phyloP scores from a whole-genome alignment of 2,329 filamentous ascomycete species.

The Elsinoe ampelina region DNA sequence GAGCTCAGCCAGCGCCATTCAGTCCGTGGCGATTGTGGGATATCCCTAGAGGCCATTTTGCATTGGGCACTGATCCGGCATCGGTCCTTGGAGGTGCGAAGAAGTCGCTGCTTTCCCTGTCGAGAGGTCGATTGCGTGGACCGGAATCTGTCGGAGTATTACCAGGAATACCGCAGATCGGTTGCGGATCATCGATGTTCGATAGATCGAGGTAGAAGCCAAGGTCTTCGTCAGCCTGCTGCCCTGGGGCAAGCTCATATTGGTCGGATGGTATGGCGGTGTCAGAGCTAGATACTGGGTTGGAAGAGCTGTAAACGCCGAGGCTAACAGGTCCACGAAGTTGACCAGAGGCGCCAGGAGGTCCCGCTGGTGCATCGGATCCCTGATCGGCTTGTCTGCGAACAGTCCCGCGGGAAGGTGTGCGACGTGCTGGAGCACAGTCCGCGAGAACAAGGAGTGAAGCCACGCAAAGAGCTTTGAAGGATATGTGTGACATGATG shows the following conservation, averaged over 20 bases:
- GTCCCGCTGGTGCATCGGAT: slow-evolving; percentile 8
- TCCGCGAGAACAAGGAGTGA: slow-evolving; percentile 8
- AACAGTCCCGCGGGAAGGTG: neutral
- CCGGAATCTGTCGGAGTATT: slow-evolving; percentile 33
- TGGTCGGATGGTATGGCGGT: slow-evolving; percentile 29
- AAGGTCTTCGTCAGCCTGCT: slow-evolving; percentile 29
- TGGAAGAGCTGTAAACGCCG: slow-evolving; percentile 27
- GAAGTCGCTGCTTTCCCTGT: slow-evolving; percentile 33
- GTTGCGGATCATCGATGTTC: slow-evolving; percentile 33
- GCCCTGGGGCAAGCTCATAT: slow-evolving; percentile 30
- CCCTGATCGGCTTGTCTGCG: slow-evolving; percentile 19
- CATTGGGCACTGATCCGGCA: slow-evolving; percentile 30
- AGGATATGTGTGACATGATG: neutral
- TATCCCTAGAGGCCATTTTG: slow-evolving; percentile 35
- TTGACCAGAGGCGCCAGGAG: slow-evolving; percentile 28
- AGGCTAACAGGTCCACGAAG: slow-evolving; percentile 27
- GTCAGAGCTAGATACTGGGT: slow-evolving; percentile 23
- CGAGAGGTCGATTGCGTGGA: slow-evolving; percentile 28
- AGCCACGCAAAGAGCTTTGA: neutral
- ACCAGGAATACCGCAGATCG: slow-evolving; percentile 28
- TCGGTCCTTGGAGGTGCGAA: slow-evolving; percentile 33
- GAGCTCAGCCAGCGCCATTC: slow-evolving; percentile 32
- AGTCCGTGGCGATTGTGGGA: slow-evolving; percentile 34
- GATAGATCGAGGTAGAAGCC: slow-evolving; percentile 33
- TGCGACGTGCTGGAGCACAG: slow-evolving; percentile 7